Evolutionary conservation across 805 yeast species (phyloP).

Genomic region (Zygosaccharomyces bisporus): DNA sequence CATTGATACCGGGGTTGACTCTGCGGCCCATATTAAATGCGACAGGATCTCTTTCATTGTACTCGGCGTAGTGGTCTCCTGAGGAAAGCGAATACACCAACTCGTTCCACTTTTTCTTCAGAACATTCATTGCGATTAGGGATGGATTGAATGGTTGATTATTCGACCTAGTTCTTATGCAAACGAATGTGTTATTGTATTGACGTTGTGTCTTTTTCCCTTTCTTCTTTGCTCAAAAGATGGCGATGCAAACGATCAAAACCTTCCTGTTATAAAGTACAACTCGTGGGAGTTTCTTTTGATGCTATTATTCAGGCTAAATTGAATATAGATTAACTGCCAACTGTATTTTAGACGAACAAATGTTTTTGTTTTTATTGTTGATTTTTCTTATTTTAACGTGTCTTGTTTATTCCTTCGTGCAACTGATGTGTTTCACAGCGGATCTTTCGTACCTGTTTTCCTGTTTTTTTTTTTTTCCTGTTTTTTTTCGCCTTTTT

Average conservation of each 20-base stretch:
- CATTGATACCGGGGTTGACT: conserved; percentile 15
- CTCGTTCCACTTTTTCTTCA: conserved; percentile 51
- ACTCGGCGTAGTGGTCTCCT: conserved; percentile 68
- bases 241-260: neutral
- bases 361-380: neutral
- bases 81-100: conserved; percentile 61
- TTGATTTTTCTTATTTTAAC: neutral
- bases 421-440: conserved; percentile 5
- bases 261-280: neutral
- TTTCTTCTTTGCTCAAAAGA: neutral
- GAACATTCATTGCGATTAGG: conserved; percentile 31
- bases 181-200: neutral
- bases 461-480: neutral
- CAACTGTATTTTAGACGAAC: neutral
- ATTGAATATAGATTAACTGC: neutral
- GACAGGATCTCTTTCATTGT: conserved; percentile 43
- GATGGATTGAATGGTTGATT: neutral
- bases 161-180: neutral
- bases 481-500: neutral
- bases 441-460: conserved; percentile 5
- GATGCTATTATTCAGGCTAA: neutral
- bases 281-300: neutral
- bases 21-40: conserved; percentile 31
- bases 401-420: neutral
- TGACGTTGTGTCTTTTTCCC: neutral